phyloP scores from a whole-genome alignment of 192 early-diverging fungal species.

The Coemansia umbellata region DNA sequence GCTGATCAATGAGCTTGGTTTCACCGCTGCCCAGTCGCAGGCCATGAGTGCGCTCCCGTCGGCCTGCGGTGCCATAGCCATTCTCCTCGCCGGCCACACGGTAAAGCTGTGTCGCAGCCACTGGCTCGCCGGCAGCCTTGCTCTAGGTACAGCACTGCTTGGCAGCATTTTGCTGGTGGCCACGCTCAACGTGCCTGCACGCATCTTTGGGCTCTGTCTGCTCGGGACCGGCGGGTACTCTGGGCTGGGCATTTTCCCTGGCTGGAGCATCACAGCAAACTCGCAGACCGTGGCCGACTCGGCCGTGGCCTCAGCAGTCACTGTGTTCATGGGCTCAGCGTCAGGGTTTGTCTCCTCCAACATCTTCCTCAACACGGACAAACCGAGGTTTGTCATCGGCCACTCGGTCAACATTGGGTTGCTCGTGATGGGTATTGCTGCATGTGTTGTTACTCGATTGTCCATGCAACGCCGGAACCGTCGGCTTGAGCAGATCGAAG shows the following conservation, averaged over 20 bases:
- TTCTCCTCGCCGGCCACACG: slow-evolving; percentile 13
- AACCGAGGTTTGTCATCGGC: slow-evolving; percentile 38
- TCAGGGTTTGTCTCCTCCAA: slow-evolving; percentile 32
- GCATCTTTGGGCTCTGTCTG: slow-evolving; percentile 36
- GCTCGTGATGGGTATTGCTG: slow-evolving; percentile 12
- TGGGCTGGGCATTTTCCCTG: slow-evolving; percentile 28
- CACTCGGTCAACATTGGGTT: slow-evolving; percentile 31
- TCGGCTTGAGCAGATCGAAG: not conserved
- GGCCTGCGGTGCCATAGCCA: slow-evolving; percentile 27
- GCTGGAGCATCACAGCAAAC: slow-evolving; percentile 38
- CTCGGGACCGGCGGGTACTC: slow-evolving; percentile 32
- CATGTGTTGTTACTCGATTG: slow-evolving; percentile 18
- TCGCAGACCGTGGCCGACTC: slow-evolving; percentile 34
- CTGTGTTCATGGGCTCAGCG: slow-evolving; percentile 35
- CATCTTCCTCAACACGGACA: slow-evolving; percentile 44
- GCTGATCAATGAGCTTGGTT: slow-evolving; percentile 44
- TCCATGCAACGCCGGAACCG: slow-evolving; percentile 44
- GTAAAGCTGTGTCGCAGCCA: slow-evolving; percentile 22
- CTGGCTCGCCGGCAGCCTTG: slow-evolving; percentile 18
- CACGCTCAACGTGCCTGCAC: slow-evolving; percentile 22
- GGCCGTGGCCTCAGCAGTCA: slow-evolving; percentile 32
- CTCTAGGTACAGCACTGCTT: not conserved
- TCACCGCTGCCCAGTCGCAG: slow-evolving; percentile 30
- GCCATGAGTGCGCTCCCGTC: slow-evolving; percentile 44
- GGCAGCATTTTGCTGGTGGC: slow-evolving; percentile 25